Conservation (phyloP, 2,329 filamentous ascomycete genomes). For the Epichloe sp. region DNA sequence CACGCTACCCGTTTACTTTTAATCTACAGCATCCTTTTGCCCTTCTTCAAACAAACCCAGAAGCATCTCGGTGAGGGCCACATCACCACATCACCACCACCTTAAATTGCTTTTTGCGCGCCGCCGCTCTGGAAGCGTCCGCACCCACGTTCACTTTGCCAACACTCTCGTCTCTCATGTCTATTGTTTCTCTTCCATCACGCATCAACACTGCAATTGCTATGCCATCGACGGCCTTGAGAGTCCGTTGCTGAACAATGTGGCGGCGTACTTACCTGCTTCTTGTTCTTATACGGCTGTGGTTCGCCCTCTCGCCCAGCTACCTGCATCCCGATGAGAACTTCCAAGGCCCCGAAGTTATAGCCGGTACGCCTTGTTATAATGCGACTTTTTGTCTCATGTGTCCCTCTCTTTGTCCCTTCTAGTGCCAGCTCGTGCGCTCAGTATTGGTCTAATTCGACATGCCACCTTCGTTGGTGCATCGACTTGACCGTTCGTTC, state of each 20-base stretch:
- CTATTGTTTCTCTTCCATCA: neutral
- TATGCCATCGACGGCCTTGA: conserved; percentile 9
- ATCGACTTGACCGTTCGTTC: neutral
- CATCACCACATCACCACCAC: neutral
- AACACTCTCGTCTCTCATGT: conserved; percentile 10
- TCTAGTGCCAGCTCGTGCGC: neutral
- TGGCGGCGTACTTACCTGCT: conserved; percentile 84
- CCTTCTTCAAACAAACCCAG: neutral
- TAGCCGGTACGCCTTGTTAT: conserved; percentile 58
- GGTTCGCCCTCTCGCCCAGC: conserved; percentile 87
- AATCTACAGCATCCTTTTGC: neutral
- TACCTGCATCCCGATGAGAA: conserved; percentile 98
- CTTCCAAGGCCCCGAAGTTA: conserved; percentile 95
- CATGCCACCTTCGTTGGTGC: neutral
- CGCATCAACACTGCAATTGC: conserved; percentile 15
- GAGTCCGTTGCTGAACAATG: conserved; percentile 38
- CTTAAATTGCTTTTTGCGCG: conserved; percentile 4
- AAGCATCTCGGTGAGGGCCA: neutral
- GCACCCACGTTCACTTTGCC: conserved; percentile 1
- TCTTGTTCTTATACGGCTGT: conserved; percentile 75
- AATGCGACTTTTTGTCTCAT: neutral
- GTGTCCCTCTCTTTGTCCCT: neutral
- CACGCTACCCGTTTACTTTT: neutral
- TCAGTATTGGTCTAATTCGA: neutral
- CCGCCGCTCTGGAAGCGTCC: conserved; percentile 5